Base-by-base conservation (phyloP, 2,329 filamentous ascomycete genomes). In the Fusarium buxicola region DNA sequence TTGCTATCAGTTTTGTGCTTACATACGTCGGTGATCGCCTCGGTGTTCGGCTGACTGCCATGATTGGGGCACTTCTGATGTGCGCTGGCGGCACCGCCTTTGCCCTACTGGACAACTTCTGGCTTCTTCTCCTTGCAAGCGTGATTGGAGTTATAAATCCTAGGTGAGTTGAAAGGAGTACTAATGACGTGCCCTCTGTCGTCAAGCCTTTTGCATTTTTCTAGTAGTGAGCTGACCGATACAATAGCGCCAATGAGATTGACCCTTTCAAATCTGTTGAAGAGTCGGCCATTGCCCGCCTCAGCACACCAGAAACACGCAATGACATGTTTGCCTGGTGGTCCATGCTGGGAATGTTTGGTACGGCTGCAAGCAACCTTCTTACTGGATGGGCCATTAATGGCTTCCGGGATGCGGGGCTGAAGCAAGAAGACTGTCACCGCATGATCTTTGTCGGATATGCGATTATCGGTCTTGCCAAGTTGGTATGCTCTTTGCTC, bases 321-420 rank as follows among this genome's bases (percentile, higher is more conserved):
- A 69, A 66, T 11, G 65, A 69, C 6, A 48, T 69, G 43, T 69
- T 69, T 25, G 65, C 65, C 0, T 69, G 65, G 66, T 69, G 65
- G 65, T 65, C 63, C 5, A 69, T 69, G 66, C 35, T 69, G 6
- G 66, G 65, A 24, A 69, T 66, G 65, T 50, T 69, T 9, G 65
- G 66, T 9, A 69, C 65, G 1, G 66, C 66, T 2, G 56, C 52
- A 1, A 69, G 65, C 18, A 69, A 69, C 13, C 56, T 69, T 1
- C 38, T 65, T 0, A 65, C 66, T 4, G 65, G 65, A 5, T 69
- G 65, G 61, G 40, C 36, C 7, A 60, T 69, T 31, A 53, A 69
- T 8, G 54, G 47, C 2, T 50, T 69, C 1, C 48, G 59, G 8
- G 47, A 55, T 16, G 35, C 35, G 0, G 65, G 65, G 1, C 8